Base-by-base conservation (phyloP, 257 asterid species). In the Penstemon davidsonii region DNA sequence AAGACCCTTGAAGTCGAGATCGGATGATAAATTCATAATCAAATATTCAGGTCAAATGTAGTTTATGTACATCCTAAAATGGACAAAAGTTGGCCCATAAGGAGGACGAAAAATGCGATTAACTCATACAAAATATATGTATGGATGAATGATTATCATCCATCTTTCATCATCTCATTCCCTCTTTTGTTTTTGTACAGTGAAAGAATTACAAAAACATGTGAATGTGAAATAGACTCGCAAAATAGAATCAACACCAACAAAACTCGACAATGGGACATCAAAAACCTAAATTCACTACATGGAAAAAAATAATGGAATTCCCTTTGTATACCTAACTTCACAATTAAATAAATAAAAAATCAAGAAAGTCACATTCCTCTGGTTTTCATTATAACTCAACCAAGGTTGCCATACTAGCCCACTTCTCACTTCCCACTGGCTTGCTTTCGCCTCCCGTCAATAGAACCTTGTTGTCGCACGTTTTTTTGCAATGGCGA, bases 391-490 rank as follows among this genome's bases (percentile, higher is more conserved):
- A 39, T 65, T 19, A 18, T 6, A 40, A 44, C 46, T 70, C 60
- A 44, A 63, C 40, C 70, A 68, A 63, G 43, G 43, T 60, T 7
- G 42, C 54, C 46, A 39, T 59, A 53, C 40, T 33, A 47, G 3
- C 18, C 65, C 66, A 72, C 54, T 70, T 71, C 74, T 84, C 85
- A 87, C 82, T 83, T 85, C 66, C 86, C 85, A 71, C 80, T 55
- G 33, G 68, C 73, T 15, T 84, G 70, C 74, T 75, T 87, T 68
- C 91, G 80, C 72, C 75, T 86, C 47, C 70, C 87, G 40, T 86
- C 88, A 10, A 12, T 46, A 50, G 84, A 70, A 62, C 63, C 65
- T 1, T 84, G 69, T 72, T 76, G 82, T 64, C 78, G 78, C 61
- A 79, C 88, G 1, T 65, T 25, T 82, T 82, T 89, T 13, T 78